Base-by-base conservation (phyloP, 805 yeast species). In the Pichia exigua region DNA sequence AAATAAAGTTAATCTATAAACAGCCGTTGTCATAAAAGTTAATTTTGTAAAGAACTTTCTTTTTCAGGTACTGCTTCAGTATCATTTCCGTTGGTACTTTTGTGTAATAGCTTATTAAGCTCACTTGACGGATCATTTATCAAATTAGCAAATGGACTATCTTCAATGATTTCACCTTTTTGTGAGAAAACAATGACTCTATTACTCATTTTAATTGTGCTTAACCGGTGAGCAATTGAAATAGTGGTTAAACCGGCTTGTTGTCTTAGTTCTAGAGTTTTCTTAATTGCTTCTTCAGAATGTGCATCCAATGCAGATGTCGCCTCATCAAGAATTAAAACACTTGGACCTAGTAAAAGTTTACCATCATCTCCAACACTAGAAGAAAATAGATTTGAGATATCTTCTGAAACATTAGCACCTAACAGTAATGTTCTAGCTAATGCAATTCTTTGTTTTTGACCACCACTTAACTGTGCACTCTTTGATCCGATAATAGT, bases 291-390 rank as follows among this genome's bases (percentile, higher is more conserved):
- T 59, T 85, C 83, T 63, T 92, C 98, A 59, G 91, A 84, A 50
- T 86, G 87, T 13, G 95, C 81, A 63, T 92, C 98, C 48, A 92
- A 72, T 0, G 97, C 97, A 35, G 96, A 87, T 0, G 98, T 92
- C 15, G 97, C 96, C 65, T 92, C 98, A 65, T 92, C 98, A 53
- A 92, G 70, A 32, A 92, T 81, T 52, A 92, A 70, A n/a, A 92
- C 75, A 8, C 83, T 75, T 2, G 98, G 97, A 44, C 82, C 76
- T 26, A 65, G 52, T 12, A 65, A 50, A 28, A 61, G 48, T 24
- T 59, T 62, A 18, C 61, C 62, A 4, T 62, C 56, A 2, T 57
- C 53, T 42, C 61, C 62, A 43, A 57, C 57, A 15, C 62, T 57
- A 27, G 57, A 50, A 5, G 52, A n/a, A 28, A 58, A 42, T 20